Conservation (phyloP, 768 basidiomycete species). For the Boletus tylopilopsis region DNA sequence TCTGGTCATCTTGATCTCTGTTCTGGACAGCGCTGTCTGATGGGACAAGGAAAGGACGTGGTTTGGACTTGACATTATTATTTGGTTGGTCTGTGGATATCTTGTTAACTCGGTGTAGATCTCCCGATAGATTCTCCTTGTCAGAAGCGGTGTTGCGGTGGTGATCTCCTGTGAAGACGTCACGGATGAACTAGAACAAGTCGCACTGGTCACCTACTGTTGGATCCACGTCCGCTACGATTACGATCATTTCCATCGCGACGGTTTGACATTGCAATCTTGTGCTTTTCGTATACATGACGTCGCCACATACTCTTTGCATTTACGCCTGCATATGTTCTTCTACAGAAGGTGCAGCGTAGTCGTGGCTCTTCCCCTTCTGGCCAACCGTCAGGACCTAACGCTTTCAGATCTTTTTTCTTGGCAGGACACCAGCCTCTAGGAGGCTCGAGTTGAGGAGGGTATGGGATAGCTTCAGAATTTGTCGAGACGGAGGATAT, state of each 20-base stretch:
- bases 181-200: slow-evolving; percentile 15
- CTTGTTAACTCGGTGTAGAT: slow-evolving; percentile 29
- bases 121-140: slow-evolving; percentile 32
- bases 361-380: slow-evolving; percentile 79
- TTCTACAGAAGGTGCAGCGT: slow-evolving; percentile 79
- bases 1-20: slow-evolving; percentile 10
- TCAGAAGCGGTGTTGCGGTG: slow-evolving; percentile 42
- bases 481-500: slow-evolving; percentile 41
- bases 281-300: slow-evolving; percentile 87
- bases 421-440: slow-evolving; percentile 86
- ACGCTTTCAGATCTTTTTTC: slow-evolving; percentile 72
- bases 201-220: slow-evolving; percentile 46
- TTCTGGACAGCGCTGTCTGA: slow-evolving; percentile 13
- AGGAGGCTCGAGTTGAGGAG: slow-evolving; percentile 74
- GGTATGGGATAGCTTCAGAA: slow-evolving; percentile 61
- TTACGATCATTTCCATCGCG: slow-evolving; percentile 65
- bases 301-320: slow-evolving; percentile 91
- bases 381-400: slow-evolving; percentile 68
- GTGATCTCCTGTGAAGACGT: slow-evolving; percentile 52
- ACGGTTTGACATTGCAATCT: slow-evolving; percentile 85
- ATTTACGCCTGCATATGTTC: slow-evolving; percentile 82
- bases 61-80: slow-evolving; percentile 16
- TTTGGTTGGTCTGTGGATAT: slow-evolving; percentile 16
- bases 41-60: slow-evolving; percentile 19
- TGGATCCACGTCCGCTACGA: slow-evolving; percentile 55